Percentiles rank a stretch among this genome's conserved stretches.
Evolutionary conservation across 352 stramenopile species (phyloP).

Genomic region (Globisporangium orthogonon): DNA sequence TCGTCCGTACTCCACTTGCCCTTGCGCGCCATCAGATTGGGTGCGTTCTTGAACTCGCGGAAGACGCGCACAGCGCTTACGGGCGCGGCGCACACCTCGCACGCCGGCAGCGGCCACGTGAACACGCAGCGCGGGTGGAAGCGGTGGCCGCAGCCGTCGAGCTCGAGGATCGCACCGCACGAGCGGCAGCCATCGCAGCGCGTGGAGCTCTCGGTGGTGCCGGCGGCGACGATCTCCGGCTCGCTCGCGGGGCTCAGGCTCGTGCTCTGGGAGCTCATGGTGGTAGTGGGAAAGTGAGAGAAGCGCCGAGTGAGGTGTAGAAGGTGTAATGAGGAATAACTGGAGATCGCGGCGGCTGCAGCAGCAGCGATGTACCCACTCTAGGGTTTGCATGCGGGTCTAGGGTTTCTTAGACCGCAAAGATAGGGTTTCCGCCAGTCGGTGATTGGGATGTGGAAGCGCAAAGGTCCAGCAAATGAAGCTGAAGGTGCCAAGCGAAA

Average conservation of each 20-base stretch:
- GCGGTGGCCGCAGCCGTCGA: conserved; percentile 61
- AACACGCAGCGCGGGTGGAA: conserved; percentile 79
- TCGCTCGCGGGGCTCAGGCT: not conserved
- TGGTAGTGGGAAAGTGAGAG: not conserved
- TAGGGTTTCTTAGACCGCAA: too few relatives aligned
- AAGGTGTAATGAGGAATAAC: not conserved
- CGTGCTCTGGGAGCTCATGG: not conserved
- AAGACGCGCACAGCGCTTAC: conserved; percentile 43
- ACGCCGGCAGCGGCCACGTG: conserved; percentile 55
- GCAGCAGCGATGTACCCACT: too few relatives aligned
- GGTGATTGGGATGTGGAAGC: too few relatives aligned
- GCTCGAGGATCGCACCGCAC: conserved; percentile 57
- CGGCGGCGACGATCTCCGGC: not conserved
- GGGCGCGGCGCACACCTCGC: conserved; percentile 47
- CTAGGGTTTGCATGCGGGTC: too few relatives aligned
- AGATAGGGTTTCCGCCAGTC: too few relatives aligned
- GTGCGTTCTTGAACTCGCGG: conserved; percentile 28
- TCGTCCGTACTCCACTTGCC: conserved; percentile 74
- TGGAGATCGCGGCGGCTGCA: too few relatives aligned
- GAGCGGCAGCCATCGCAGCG: conserved; percentile 70
- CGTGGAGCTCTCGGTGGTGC: conserved; percentile 33
- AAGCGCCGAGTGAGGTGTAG: not conserved
- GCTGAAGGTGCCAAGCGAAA: too few relatives aligned
- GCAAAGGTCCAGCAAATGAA: too few relatives aligned
- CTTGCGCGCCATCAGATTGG: conserved; percentile 50